Conservation (phyloP, 495 filamentous ascomycete species). For the Neurospora sp. region DNA sequence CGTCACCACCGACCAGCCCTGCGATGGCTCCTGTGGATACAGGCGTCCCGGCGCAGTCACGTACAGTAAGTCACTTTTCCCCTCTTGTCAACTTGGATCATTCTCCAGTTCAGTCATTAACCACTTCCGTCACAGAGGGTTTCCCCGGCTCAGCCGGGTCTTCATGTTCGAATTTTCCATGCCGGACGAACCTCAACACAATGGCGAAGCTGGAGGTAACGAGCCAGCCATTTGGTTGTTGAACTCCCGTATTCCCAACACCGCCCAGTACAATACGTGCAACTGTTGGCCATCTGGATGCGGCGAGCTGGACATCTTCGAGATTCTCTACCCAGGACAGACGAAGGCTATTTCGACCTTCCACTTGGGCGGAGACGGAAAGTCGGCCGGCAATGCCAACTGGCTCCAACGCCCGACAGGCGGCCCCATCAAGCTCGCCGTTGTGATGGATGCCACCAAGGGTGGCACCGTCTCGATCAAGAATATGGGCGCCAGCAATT, state of each 20-base stretch:
- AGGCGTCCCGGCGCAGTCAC: conserved; percentile 46
- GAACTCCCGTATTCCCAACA: conserved; percentile 58
- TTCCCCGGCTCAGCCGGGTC: conserved; percentile 52
- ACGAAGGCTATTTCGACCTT: conserved; percentile 46
- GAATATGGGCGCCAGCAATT: neutral
- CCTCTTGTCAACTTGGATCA: fast-evolving
- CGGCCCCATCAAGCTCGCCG: conserved; percentile 44
- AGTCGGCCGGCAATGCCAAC: conserved; percentile 45
- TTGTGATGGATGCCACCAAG: conserved; percentile 38
- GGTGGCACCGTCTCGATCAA: neutral
- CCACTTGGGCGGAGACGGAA: conserved; percentile 23
- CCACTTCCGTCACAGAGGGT: conserved; percentile 30
- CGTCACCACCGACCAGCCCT: conserved; percentile 48
- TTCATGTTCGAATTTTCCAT: conserved; percentile 62
- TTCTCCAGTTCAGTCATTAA: neutral
- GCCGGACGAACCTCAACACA: conserved; percentile 29
- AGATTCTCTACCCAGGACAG: conserved; percentile 45
- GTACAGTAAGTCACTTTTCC: conserved; percentile 18
- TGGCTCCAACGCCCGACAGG: conserved; percentile 51
- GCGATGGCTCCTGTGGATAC: conserved; percentile 50
- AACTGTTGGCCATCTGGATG: conserved; percentile 57
- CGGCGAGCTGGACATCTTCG: conserved; percentile 64
- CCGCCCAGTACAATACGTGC: conserved; percentile 52
- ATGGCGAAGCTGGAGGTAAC: neutral
- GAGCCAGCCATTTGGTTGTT: conserved; percentile 58